Conservation (phyloP, 768 basidiomycete species). For the Naematelia encephala region DNA sequence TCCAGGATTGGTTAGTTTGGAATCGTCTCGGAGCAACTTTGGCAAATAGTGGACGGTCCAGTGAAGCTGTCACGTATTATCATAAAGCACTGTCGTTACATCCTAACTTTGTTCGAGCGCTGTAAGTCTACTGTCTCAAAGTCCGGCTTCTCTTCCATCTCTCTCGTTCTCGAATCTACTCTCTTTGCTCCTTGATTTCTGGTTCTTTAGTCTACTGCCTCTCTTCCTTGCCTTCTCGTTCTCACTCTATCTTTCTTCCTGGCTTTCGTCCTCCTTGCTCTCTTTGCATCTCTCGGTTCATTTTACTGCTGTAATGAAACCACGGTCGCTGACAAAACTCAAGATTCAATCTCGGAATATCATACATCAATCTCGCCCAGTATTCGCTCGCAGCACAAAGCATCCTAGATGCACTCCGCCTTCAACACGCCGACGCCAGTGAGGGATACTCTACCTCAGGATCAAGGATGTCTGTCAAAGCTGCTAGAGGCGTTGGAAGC, state of each 20-base stretch:
- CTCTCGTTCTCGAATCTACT: background rate
- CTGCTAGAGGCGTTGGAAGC: constrained; percentile 66
- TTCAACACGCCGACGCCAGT: constrained; percentile 77
- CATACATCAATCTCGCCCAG: constrained; percentile 77
- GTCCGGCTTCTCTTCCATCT: background rate
- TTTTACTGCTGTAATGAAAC: background rate
- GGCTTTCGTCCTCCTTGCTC: background rate
- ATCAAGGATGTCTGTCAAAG: constrained; percentile 26
- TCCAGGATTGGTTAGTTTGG: constrained; percentile 86
- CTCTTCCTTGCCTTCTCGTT: background rate
- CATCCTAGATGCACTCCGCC: constrained; percentile 78
- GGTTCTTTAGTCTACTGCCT: background rate
- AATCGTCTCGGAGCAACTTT: constrained; percentile 91
- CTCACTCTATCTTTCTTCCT: background rate
- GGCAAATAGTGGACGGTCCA: constrained; percentile 88
- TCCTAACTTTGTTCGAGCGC: constrained; percentile 95
- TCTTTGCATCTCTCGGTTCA: background rate
- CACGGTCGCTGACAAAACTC: constrained; percentile 6
- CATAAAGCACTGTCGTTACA: constrained; percentile 82
- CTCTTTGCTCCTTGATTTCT: background rate
- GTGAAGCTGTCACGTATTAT: constrained; percentile 75
- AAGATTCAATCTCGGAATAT: constrained; percentile 91
- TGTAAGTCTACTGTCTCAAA: constrained; percentile 53
- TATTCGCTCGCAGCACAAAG: constrained; percentile 83
- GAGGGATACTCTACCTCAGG: constrained; percentile 50